Conservation (phyloP, 495 filamentous ascomycete species). For the Penicillium waksmanii region DNA sequence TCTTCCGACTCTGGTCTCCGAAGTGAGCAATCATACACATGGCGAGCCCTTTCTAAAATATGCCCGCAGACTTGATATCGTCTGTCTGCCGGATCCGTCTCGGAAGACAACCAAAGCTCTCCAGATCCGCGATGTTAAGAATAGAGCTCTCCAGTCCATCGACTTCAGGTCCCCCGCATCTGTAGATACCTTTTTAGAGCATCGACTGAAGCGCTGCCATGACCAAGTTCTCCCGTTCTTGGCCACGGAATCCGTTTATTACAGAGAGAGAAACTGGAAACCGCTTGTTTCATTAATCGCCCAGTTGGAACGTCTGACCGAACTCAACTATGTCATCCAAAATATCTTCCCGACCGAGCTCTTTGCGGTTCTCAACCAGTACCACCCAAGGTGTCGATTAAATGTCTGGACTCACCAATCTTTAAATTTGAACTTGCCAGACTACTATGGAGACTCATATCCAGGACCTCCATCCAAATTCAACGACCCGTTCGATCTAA, state of each 20-base stretch:
- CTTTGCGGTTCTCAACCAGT: neutral
- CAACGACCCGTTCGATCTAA: constrained; percentile 1
- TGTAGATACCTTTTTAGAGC: constrained; percentile 1
- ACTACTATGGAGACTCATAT: neutral
- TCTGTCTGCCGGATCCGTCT: neutral
- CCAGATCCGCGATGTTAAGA: constrained; percentile 1
- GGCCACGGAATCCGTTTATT: constrained; percentile 1
- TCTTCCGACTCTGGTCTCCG: neutral
- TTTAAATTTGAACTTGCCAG: neutral
- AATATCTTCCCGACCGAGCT: constrained; percentile 1
- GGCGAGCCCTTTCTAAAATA: constrained; percentile 5
- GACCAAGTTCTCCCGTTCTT: constrained; percentile 1
- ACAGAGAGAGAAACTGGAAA: constrained; percentile 2
- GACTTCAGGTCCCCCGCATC: neutral
- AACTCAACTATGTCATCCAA: constrained; percentile 5
- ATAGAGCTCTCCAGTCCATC: neutral
- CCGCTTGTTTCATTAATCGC: neutral
- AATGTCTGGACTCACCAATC: constrained; percentile 7
- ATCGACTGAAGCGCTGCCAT: constrained; percentile 1
- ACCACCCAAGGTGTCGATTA: neutral
- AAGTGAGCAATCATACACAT: neutral
- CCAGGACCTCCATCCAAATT: constrained; percentile 5
- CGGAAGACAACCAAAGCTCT: constrained; percentile 1
- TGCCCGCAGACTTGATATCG: constrained; percentile 3
- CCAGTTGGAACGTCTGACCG: neutral